Evolutionary conservation across 2,329 filamentous ascomycete species (phyloP).

Genomic region (Bipolaris zeicola): DNA sequence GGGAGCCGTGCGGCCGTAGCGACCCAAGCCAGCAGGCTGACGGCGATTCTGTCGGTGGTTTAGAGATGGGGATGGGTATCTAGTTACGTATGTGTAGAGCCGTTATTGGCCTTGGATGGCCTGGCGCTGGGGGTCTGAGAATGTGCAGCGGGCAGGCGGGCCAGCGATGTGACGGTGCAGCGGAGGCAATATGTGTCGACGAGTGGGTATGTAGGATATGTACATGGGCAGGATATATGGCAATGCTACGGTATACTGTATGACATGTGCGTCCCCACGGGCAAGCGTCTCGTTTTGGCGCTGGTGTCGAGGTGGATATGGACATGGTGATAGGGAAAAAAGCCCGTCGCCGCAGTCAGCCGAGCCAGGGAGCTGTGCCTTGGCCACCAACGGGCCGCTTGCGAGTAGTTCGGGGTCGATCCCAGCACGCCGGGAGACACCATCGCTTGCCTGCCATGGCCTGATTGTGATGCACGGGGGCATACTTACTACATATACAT

Average conservation of each 20-base stretch:
- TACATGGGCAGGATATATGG: too few relatives aligned
- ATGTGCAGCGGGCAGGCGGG: too few relatives aligned
- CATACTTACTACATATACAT: constrained; percentile 23
- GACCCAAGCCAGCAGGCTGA: constrained; percentile 3
- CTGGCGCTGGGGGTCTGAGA: too few relatives aligned
- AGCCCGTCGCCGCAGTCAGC: constrained; percentile 15
- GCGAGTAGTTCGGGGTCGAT: constrained; percentile 36
- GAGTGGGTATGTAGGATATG: too few relatives aligned
- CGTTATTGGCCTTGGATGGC: too few relatives aligned
- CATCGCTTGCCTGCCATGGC: background rate
- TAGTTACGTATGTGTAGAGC: too few relatives aligned
- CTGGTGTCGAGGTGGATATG: constrained; percentile 9
- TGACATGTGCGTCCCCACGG: too few relatives aligned
- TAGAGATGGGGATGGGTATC: background rate
- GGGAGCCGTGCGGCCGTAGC: constrained; percentile 3
- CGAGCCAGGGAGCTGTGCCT: background rate
- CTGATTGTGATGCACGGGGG: background rate
- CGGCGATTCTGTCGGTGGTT: constrained; percentile 5
- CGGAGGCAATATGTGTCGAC: too few relatives aligned
- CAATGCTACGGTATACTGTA: too few relatives aligned
- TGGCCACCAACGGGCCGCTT: constrained; percentile 32
- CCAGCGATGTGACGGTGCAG: too few relatives aligned
- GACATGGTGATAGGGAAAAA: background rate
- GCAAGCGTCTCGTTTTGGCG: constrained; percentile 14
- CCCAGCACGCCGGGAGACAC: constrained; percentile 34